Conservation (phyloP, 78 protist species). For the Blattamonas nauphoetae region DNA sequence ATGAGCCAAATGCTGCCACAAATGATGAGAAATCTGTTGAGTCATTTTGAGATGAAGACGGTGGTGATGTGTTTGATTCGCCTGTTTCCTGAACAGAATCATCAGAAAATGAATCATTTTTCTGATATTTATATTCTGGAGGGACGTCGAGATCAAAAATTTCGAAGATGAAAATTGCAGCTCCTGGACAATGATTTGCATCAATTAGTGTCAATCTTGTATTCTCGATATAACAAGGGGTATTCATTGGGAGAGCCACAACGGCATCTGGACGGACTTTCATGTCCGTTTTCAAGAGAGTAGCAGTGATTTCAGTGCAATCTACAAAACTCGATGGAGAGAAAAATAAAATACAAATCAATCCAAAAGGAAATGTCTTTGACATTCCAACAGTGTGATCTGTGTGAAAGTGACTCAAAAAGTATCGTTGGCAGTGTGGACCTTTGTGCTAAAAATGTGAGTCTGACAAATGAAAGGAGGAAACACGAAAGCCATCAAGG, state of each 20-base stretch:
- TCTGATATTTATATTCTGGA: no score
- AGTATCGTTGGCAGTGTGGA: neutral
- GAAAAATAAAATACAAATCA: constrained; percentile 12
- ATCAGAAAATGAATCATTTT: no score
- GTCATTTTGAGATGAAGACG: no score
- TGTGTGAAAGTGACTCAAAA: constrained; percentile 67
- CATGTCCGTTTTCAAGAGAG: neutral
- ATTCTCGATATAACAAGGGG: constrained; percentile 1
- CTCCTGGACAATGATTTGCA: constrained; percentile 77
- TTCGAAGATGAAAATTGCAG: constrained; percentile 54
- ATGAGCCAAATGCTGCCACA: no score
- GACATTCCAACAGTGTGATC: constrained; percentile 70
- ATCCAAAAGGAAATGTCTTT: constrained; percentile 30
- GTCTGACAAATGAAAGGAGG: neutral
- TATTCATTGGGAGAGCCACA: neutral
- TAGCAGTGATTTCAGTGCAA: neutral
- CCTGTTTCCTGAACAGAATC: no score
- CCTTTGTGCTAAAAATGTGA: constrained; percentile 5
- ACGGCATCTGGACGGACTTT: neutral
- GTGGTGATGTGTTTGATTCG: no score
- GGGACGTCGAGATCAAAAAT: neutral
- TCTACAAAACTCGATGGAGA: neutral
- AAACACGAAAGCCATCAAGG: neutral
- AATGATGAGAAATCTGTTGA: no score
- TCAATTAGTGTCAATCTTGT: constrained; percentile 47